phyloP scores from a whole-genome alignment of 352 stramenopile genomes.

The Phytophthora quininea region DNA sequence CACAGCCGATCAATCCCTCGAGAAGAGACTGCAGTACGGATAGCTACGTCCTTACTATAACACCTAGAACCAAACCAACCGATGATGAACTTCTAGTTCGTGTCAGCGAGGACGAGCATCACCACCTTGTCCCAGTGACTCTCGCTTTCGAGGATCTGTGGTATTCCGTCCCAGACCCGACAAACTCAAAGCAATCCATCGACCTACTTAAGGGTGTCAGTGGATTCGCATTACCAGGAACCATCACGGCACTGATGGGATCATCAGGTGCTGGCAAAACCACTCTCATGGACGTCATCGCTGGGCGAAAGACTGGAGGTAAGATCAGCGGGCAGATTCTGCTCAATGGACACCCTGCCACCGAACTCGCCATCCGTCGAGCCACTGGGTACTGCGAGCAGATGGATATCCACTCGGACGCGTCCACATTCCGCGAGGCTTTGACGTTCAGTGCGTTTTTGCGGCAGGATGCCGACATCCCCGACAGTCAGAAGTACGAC shows the following conservation, averaged over 20 bases:
- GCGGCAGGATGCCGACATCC: slow-evolving; percentile 35
- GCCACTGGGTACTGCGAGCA: slow-evolving; percentile 60
- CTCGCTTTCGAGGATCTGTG: not conserved
- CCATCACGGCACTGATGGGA: slow-evolving; percentile 61
- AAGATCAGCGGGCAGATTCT: slow-evolving; percentile 73
- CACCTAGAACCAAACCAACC: not conserved
- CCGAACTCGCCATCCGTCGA: slow-evolving; percentile 32
- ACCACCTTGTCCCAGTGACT: not conserved
- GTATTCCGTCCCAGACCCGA: slow-evolving; percentile 2
- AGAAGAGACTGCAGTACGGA: not conserved
- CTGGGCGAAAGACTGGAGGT: slow-evolving; percentile 88
- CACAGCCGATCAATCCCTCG: not conserved
- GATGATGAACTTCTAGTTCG: not conserved
- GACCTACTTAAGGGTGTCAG: slow-evolving; percentile 39
- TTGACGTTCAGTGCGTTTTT: slow-evolving; percentile 88
- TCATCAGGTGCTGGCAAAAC: slow-evolving; percentile 86
- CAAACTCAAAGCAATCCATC: not conserved
- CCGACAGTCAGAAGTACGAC: slow-evolving; percentile 33
- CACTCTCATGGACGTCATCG: slow-evolving; percentile 93
- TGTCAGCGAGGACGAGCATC: not conserved
- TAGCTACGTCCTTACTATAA: not conserved
- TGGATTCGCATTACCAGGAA: slow-evolving; percentile 46
- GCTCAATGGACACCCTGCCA: slow-evolving; percentile 79
- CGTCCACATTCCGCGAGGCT: slow-evolving; percentile 86
- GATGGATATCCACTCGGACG: slow-evolving; percentile 87